Evolutionary conservation across 2,329 filamentous ascomycete genomes (phyloP).

Genomic region (Fusarium subglutinans): DNA sequence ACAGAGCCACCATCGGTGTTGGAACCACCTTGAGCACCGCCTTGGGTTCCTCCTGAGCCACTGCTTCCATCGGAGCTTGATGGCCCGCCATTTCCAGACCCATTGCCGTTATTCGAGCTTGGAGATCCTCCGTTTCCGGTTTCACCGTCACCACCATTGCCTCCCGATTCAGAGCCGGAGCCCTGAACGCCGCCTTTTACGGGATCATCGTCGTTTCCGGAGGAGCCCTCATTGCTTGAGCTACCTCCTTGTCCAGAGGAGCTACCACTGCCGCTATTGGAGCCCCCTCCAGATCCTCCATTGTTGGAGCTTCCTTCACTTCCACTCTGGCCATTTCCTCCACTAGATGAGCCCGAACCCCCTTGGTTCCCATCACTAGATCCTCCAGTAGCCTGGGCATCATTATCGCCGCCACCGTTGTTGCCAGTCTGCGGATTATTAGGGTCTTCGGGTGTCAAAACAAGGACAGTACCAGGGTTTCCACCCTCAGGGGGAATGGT

Average conservation of each 20-base stretch:
- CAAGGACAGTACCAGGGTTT: constrained; percentile 18
- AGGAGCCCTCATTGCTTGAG: neutral
- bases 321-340: neutral
- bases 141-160: neutral
- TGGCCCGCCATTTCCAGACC: neutral
- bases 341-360: neutral
- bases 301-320: neutral
- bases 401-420: neutral
- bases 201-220: neutral
- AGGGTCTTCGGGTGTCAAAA: neutral
- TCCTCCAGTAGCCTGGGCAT: neutral
- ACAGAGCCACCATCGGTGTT: neutral
- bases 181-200: neutral
- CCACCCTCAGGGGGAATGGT: constrained; percentile 19
- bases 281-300: neutral
- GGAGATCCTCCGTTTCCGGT: neutral
- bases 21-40: neutral
- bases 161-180: neutral
- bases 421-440: neutral
- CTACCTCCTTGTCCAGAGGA: neutral
- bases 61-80: neutral
- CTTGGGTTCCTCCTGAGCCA: neutral
- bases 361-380: neutral
- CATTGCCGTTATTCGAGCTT: neutral
- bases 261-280: neutral